Evolutionary conservation across 345 rosid genomes (phyloP).

Genomic region (Adansonia digitata): DNA sequence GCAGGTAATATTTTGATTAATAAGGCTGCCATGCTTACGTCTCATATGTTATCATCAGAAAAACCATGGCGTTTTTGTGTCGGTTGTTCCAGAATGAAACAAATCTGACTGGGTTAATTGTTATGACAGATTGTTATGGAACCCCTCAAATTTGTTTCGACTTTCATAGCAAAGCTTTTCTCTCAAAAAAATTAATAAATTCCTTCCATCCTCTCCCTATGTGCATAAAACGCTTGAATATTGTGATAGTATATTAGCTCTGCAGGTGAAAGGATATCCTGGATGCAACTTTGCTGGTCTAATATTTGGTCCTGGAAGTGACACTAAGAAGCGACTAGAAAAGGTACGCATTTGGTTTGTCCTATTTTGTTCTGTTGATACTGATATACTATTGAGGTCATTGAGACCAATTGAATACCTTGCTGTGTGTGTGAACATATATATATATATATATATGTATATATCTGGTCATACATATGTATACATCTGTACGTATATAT

Average conservation of each 20-base stretch:
- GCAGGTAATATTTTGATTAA: neutral
- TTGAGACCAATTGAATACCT: neutral
- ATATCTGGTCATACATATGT: neutral
- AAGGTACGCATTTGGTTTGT: conserved; percentile 44
- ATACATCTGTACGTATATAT: neutral
- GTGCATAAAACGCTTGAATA: neutral
- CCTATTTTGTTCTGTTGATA: neutral
- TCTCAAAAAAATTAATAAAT: neutral
- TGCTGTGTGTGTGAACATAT: neutral
- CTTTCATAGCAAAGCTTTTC: neutral
- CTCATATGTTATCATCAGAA: neutral
- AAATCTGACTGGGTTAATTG: neutral
- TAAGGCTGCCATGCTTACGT: neutral
- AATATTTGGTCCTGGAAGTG: conserved; percentile 78
- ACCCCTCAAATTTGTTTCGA: neutral
- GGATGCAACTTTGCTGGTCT: conserved; percentile 67
- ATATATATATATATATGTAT: neutral
- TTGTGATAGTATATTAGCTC: conserved; percentile 5
- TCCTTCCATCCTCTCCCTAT: neutral
- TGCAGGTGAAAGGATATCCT: conserved; percentile 69
- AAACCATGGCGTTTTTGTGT: neutral
- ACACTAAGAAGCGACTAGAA: conserved; percentile 69
- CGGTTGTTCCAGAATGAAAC: neutral
- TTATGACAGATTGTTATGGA: neutral
- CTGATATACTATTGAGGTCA: neutral